Evolutionary conservation across 208 protist species (phyloP).

Genomic region (Wallacemonas collosoma): DNA sequence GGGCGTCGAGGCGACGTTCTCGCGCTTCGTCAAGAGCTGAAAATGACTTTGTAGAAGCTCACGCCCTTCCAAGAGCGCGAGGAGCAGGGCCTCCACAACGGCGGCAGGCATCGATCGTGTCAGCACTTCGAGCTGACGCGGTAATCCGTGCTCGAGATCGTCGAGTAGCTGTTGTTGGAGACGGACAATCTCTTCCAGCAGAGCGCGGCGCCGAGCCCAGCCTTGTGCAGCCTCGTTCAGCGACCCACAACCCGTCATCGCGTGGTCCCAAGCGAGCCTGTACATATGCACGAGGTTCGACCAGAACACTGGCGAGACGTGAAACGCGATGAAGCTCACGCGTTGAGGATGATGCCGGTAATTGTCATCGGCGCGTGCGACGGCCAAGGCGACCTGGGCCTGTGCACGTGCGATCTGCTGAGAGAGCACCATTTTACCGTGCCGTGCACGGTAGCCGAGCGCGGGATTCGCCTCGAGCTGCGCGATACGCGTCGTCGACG

Average conservation of each 20-base stretch:
- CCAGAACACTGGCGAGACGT: conserved; percentile 9
- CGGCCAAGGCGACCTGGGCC: not conserved
- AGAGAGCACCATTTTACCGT: not conserved
- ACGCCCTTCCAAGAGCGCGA: conserved; percentile 21
- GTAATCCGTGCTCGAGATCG: conserved; percentile 39
- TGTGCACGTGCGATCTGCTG: conserved; percentile 13
- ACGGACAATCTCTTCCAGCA: conserved; percentile 21
- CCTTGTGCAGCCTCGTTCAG: not conserved
- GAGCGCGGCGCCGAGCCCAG: not conserved
- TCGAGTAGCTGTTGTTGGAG: conserved; percentile 40
- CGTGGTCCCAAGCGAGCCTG: conserved; percentile 4
- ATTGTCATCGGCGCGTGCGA: not conserved
- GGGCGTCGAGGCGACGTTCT: not conserved
- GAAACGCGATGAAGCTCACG: conserved; percentile 20
- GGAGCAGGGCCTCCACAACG: conserved; percentile 35
- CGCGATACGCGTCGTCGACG: no score
- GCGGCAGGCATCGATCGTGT: conserved; percentile 12
- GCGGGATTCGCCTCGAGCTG: not conserved
- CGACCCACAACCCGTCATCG: not conserved
- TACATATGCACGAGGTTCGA: conserved; percentile 10
- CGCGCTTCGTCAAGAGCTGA: not conserved
- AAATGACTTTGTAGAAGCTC: conserved; percentile 1
- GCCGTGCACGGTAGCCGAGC: conserved; percentile 4
- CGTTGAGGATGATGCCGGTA: conserved; percentile 8
- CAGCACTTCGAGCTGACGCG: conserved; percentile 27